phyloP scores from a whole-genome alignment of 2,329 filamentous ascomycete species.

The Macroventuria anomochaeta region DNA sequence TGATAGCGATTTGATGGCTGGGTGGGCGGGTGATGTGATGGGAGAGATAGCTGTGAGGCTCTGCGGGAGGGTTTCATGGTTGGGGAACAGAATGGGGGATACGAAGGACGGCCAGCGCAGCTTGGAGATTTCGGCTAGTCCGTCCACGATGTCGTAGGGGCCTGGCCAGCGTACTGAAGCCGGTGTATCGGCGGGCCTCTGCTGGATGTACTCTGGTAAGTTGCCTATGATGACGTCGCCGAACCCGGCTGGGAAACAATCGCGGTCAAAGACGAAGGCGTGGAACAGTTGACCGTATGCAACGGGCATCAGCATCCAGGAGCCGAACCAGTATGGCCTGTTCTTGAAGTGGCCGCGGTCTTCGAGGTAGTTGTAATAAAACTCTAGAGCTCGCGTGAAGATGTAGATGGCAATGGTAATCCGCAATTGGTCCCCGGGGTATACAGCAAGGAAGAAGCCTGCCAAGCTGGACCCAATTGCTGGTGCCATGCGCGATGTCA shows the following conservation, averaged over 20 bases:
- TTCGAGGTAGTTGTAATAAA: slow-evolving; percentile 83
- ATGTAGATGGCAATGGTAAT: slow-evolving; percentile 83
- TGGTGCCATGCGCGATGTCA: slow-evolving; percentile 85
- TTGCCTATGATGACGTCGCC: slow-evolving; percentile 71
- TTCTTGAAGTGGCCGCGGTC: slow-evolving; percentile 69
- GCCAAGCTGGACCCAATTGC: slow-evolving; percentile 90
- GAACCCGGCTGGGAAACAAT: slow-evolving; percentile 62
- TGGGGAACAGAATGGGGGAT: slow-evolving; percentile 86
- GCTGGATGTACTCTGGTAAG: slow-evolving; percentile 80
- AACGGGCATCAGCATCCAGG: slow-evolving; percentile 59
- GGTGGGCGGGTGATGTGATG: slow-evolving; percentile 83
- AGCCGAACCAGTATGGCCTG: slow-evolving; percentile 70
- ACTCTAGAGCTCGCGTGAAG: slow-evolving; percentile 82
- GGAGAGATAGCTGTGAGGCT: slow-evolving; percentile 74
- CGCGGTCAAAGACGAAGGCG: slow-evolving; percentile 59
- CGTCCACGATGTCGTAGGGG: slow-evolving; percentile 78
- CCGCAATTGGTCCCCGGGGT: slow-evolving; percentile 73
- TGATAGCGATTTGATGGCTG: slow-evolving; percentile 81
- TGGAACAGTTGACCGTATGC: slow-evolving; percentile 58
- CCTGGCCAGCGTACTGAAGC: slow-evolving; percentile 73
- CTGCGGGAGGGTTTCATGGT: slow-evolving; percentile 66
- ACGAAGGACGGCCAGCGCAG: slow-evolving; percentile 87
- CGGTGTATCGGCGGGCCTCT: slow-evolving; percentile 72
- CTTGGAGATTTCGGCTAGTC: slow-evolving; percentile 78
- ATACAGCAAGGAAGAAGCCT: slow-evolving; percentile 80